Base-by-base conservation (phyloP, 805 yeast genomes). In the Danielia reshetovae region DNA sequence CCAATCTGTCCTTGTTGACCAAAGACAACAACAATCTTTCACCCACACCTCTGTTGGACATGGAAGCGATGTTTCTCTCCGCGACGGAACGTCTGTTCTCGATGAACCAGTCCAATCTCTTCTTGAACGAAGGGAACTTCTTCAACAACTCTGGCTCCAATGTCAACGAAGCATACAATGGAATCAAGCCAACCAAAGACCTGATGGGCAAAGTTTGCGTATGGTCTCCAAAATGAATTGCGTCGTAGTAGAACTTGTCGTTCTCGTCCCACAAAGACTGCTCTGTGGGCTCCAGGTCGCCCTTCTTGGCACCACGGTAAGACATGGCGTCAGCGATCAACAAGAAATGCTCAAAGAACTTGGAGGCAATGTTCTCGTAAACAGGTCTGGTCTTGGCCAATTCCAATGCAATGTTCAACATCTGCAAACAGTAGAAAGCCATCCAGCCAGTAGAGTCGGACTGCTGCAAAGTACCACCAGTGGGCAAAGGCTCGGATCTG, bases 371-470 rank as follows among this genome's bases (percentile, higher is more conserved):
- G 57, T 87, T 93, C 62, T 88, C 96, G 62, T 89, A 89, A 13
- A 85, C 93, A 0, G 85, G 79, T 45, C 86, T 79, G 30, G 81
- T 77, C 56, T 84, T 86, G 14, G 96, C 90, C 50, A 88, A 73
- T 59, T 89, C 96, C 43, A 88, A 71, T 0, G 96, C 89, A 55
- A 89, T 89, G 59, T 86, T 88, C 60, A 89, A 74, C 96, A 88
- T 87, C 55, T 84, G 89, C 51, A 89, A 69, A 19, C 84, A 76
- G 64, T 82, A 88, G 65, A 90, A 88, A 0, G 95, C 96, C 93
- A 88, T 85, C 97, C 97, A 88, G 18, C 96, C 96, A 8, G 97
- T 89, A 11, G 95, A 84, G 61, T 88, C 97, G 0, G 96, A 95
- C 60, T 88, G 97, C 55, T 86, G 94, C 44, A 88, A 70, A 24